phyloP scores from a whole-genome alignment of 139 green algal species.

The Volvox africanus region DNA sequence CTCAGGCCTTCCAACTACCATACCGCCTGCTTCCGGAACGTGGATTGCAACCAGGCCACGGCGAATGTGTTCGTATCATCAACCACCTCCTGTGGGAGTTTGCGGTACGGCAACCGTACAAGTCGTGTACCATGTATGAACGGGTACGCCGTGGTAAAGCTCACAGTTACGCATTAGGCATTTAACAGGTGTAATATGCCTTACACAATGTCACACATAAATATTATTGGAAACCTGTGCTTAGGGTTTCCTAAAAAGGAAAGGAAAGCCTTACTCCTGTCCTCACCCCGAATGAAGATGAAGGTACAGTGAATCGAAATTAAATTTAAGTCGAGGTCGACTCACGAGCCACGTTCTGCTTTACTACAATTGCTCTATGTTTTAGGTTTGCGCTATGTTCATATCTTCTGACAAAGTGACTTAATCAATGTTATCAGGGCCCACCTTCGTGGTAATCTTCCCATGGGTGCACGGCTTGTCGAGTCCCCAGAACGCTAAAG shows the following conservation, averaged over 20 bases:
- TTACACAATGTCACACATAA: not conserved
- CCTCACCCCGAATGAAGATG: no score
- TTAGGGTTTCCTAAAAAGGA: no score
- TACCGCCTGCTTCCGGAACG: not conserved
- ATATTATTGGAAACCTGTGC: no score
- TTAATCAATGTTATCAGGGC: no score
- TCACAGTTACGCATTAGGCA: not conserved
- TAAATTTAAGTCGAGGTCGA: no score
- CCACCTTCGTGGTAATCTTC: not conserved
- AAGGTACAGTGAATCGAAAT: no score
- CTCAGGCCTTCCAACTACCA: not conserved
- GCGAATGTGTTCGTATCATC: not conserved
- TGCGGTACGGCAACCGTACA: not conserved
- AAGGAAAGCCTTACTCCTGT: no score
- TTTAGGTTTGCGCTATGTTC: no score
- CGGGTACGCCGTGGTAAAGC: not conserved
- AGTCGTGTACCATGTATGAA: not conserved
- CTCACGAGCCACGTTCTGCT: no score
- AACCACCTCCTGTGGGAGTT: not conserved
- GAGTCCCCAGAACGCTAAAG: not conserved
- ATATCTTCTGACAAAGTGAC: no score
- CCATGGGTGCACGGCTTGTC: conserved; percentile 10
- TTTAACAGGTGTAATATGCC: not conserved
- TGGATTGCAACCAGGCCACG: conserved; percentile 10
- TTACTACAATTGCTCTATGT: no score